Evolutionary conservation across 805 yeast genomes (phyloP).

Genomic region (Cyberlindnera lachancei): DNA sequence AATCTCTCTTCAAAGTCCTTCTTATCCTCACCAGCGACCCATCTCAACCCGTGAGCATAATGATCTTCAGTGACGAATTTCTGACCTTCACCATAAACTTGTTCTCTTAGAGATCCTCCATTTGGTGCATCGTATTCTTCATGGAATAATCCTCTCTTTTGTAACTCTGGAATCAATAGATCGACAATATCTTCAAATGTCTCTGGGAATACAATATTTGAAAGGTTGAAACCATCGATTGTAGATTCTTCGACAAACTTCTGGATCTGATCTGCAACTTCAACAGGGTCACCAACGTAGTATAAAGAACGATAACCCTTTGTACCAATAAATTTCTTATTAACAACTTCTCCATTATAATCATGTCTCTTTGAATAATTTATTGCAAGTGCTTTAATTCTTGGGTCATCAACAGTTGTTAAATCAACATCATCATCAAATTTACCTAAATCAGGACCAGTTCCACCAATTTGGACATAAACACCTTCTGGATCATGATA

Average conservation of each 20-base stretch:
- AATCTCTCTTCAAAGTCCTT: conserved; percentile 24
- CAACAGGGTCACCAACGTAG: conserved; percentile 26
- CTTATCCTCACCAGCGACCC: conserved; percentile 23
- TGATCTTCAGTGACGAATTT: conserved; percentile 18
- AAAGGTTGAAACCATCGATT: conserved; percentile 37
- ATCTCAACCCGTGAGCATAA: conserved; percentile 17
- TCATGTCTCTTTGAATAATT: conserved; percentile 16
- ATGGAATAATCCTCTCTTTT: conserved; percentile 29
- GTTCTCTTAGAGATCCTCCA: conserved; percentile 31
- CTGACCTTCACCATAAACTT: conserved; percentile 19
- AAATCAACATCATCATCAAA: no score
- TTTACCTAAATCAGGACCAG: conserved; percentile 35
- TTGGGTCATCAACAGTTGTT: no score
- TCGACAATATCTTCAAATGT: conserved; percentile 34
- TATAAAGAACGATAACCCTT: conserved; percentile 17
- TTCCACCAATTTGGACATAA: conserved; percentile 39
- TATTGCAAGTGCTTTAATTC: no score
- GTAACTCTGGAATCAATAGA: conserved; percentile 30
- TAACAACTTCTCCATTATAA: conserved; percentile 17
- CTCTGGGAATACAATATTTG: conserved; percentile 31
- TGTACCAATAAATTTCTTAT: conserved; percentile 24
- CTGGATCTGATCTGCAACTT: conserved; percentile 36
- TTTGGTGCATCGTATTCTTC: conserved; percentile 17
- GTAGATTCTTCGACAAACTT: conserved; percentile 32
- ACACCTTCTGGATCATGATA: conserved; percentile 35